Evolutionary conservation across 306 rosid species (phyloP), one percentile per base, ranked within the genome.

Genomic region (Trifolium pratense): DNA sequence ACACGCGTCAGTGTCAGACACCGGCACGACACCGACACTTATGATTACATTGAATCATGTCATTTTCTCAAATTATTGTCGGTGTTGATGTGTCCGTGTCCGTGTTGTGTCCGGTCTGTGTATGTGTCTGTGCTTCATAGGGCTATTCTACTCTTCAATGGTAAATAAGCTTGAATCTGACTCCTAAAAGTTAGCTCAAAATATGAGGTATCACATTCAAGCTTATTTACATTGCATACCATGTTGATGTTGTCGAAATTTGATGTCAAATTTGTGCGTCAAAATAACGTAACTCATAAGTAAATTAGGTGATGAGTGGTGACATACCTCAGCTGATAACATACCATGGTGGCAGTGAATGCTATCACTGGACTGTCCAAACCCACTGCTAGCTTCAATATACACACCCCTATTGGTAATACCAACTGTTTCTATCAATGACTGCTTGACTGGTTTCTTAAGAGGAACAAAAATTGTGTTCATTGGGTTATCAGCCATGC

Each of bases 401-500:
- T 87, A 94, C 4, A 91, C 97, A 61, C 98, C 97, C 79, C 64
- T 42, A 39, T 89, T 88, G 26, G 98, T 91, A 62, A 94, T 94
- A 16, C 98, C 98, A 18, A 94, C 98, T 26, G 90, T 87, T 79
- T 94, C 84, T 15, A 94, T 94, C 31, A 94, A 84, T 11, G 98
- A 84, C 71, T 89, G 96, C 37, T 61, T 0, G 49, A 88, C 79
- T 18, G 84, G 81, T 34, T 77, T 87, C 1, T 69, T 82, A 42
- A 85, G 70, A 61, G 98, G 98, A 69, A 91, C 88, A 68, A 87
- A 94, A 13, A 94, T 56, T 4, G 98, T 61, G 77, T 94, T 94
- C 98, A 94, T 91, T 34, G 98, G 98, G 53, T 94, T 94, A 81
- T 91, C 98, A 20, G 82, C 90, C 97, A 94, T 91, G 68, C 97